Evolutionary conservation across 805 yeast genomes (phyloP).

Genomic region (Komagataella populi): DNA sequence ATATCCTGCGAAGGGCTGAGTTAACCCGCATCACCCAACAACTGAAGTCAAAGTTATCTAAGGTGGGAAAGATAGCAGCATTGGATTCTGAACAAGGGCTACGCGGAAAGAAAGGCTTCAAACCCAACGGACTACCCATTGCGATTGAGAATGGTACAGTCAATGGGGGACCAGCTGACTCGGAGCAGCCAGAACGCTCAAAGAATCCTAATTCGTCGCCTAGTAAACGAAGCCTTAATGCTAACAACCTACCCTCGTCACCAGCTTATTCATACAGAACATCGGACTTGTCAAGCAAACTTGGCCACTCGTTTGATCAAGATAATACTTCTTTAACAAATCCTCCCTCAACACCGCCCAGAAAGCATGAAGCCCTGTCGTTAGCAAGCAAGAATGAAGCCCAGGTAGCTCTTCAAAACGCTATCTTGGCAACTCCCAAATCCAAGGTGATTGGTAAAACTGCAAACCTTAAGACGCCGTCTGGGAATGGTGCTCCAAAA

Average conservation of each 20-base stretch:
- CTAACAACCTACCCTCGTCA: constrained; percentile 14
- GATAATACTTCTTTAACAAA: constrained; percentile 6
- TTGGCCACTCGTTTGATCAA: constrained; percentile 5
- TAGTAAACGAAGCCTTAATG: constrained; percentile 6
- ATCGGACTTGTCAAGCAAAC: constrained; percentile 7
- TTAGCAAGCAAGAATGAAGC: constrained; percentile 5
- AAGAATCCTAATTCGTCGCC: not conserved
- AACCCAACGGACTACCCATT: not conserved
- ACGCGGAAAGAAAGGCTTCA: not conserved
- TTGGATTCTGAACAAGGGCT: not conserved
- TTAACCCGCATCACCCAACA: constrained; percentile 31
- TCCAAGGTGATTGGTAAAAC: constrained; percentile 12
- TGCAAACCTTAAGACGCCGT: constrained; percentile 7
- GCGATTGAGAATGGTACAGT: not conserved
- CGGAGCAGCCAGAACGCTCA: not conserved
- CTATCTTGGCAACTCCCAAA: constrained; percentile 19
- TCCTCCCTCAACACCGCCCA: constrained; percentile 9
- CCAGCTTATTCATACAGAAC: constrained; percentile 13
- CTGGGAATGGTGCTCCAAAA: constrained; percentile 4
- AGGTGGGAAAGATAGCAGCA: constrained; percentile 18
- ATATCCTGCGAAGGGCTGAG: constrained; percentile 30
- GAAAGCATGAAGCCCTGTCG: constrained; percentile 5
- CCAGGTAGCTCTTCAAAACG: constrained; percentile 10
- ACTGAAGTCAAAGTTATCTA: constrained; percentile 24
- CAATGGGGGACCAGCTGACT: not conserved